Evolutionary conservation across 2,329 filamentous ascomycete genomes (phyloP).

Genomic region (Colletotrichum truncatum): DNA sequence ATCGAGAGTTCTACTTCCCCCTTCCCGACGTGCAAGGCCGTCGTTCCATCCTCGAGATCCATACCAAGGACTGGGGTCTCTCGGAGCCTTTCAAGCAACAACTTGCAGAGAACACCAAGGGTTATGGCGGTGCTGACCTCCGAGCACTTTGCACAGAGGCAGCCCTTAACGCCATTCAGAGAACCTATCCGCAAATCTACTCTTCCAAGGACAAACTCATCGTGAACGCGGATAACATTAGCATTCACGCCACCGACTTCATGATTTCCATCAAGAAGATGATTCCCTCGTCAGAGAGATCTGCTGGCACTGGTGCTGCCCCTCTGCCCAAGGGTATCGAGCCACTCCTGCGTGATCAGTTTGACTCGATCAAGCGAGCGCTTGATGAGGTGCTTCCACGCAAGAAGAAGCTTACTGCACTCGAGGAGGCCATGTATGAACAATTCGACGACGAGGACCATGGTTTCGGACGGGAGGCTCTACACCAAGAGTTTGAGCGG

Average conservation of each 20-base stretch:
- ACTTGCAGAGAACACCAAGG: constrained; percentile 89
- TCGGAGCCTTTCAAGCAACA: constrained; percentile 81
- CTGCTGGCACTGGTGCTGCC: constrained; percentile 83
- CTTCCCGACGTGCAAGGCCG: constrained; percentile 84
- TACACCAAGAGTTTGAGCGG: constrained; percentile 82
- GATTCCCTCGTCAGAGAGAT: constrained; percentile 92
- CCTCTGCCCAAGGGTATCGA: constrained; percentile 83
- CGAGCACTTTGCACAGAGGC: constrained; percentile 96
- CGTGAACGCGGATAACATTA: constrained; percentile 86
- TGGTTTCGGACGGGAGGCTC: constrained; percentile 84
- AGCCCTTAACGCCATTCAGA: constrained; percentile 92
- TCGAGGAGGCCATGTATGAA: constrained; percentile 94
- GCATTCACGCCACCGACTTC: constrained; percentile 91
- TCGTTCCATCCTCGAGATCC: constrained; percentile 90
- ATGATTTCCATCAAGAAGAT: constrained; percentile 98
- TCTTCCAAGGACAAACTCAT: constrained; percentile 87
- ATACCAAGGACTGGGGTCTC: constrained; percentile 93
- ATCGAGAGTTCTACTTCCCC: constrained; percentile 98
- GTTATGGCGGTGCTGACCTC: constrained; percentile 95
- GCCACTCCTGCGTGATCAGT: constrained; percentile 79
- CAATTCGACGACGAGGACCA: constrained; percentile 83
- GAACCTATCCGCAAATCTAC: constrained; percentile 97
- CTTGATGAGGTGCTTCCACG: constrained; percentile 83
- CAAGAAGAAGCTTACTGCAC: constrained; percentile 85
- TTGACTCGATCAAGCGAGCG: constrained; percentile 73